Percentiles rank a stretch among this genome's conserved stretches.
phyloP scores from a whole-genome alignment of 352 stramenopile genomes.

The Discostella stelligera region DNA sequence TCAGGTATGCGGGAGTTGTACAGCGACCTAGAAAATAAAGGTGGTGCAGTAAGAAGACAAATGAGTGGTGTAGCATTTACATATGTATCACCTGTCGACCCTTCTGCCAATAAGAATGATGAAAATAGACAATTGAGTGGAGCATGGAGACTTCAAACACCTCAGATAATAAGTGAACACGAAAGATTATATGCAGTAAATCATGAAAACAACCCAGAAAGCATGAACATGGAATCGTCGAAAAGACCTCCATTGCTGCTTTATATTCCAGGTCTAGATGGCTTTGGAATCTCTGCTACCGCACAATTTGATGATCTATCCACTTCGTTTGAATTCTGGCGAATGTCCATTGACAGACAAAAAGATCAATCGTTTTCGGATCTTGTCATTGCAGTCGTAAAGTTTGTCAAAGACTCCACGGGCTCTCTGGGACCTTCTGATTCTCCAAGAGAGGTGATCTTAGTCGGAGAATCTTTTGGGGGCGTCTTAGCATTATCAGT shows the following conservation, averaged over 20 bases:
- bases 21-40: slow-evolving; percentile 34
- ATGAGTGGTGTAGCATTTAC: slow-evolving; percentile 40
- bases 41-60: slow-evolving; percentile 28
- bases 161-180: slow-evolving; percentile 14
- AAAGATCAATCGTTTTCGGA: slow-evolving; percentile 58
- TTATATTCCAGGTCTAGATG: slow-evolving; percentile 79
- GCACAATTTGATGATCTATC: slow-evolving; percentile 77
- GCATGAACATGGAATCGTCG: neutral
- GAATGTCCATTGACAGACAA: slow-evolving; percentile 57
- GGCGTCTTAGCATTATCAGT: slow-evolving; percentile 71
- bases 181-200: slow-evolving; percentile 21
- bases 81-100: slow-evolving; percentile 27
- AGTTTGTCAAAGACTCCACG: slow-evolving; percentile 64
- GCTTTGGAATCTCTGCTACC: slow-evolving; percentile 72
- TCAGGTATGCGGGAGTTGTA: slow-evolving; percentile 29
- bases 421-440: neutral
- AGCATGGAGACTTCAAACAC: slow-evolving; percentile 35
- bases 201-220: slow-evolving; percentile 14
- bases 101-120: neutral
- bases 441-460: slow-evolving; percentile 49
- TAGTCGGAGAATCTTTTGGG: slow-evolving; percentile 81
- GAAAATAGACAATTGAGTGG: slow-evolving; percentile 18
- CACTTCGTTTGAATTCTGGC: slow-evolving; percentile 71
- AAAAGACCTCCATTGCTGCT: slow-evolving; percentile 42
- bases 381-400: slow-evolving; percentile 48